Conservation (phyloP, 75 land plant species). For the Chamaecyparis obtusa region DNA sequence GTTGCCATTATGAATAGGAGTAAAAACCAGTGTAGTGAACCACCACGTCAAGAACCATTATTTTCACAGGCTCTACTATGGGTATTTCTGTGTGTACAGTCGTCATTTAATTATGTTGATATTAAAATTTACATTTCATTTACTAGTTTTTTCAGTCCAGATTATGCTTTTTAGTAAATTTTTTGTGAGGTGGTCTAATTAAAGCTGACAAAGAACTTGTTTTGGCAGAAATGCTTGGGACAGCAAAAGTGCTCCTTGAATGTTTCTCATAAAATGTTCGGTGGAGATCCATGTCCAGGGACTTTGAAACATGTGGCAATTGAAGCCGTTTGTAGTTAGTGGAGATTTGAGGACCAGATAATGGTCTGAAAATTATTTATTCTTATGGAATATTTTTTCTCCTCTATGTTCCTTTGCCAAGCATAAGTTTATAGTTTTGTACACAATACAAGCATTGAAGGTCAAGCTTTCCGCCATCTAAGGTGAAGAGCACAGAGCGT, state of each 20-base stretch:
- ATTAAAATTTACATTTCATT: slow-evolving; percentile 25
- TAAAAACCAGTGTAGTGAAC: background rate
- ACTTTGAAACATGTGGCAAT: slow-evolving; percentile 58
- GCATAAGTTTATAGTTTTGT: background rate
- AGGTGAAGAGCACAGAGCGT: background rate
- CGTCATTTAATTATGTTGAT: background rate
- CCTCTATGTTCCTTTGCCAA: background rate
- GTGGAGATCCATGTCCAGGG: slow-evolving; percentile 80
- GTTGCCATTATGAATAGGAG: too few species aligned
- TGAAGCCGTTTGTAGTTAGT: slow-evolving; percentile 61
- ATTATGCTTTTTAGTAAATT: slow-evolving; percentile 17
- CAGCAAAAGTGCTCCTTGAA: slow-evolving; percentile 49
- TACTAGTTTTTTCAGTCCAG: slow-evolving; percentile 9
- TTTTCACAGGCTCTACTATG: background rate
- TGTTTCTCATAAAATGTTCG: slow-evolving; percentile 46
- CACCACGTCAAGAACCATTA: background rate
- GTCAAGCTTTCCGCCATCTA: background rate
- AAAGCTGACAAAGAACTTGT: slow-evolving; percentile 7
- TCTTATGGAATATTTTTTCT: background rate
- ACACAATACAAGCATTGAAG: background rate
- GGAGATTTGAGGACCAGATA: background rate
- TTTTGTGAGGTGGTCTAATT: background rate
- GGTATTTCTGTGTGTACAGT: background rate
- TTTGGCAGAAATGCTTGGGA: slow-evolving; percentile 64
- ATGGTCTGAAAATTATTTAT: slow-evolving; percentile 6